Conservation (phyloP, 441 rosid species). For the Jatropha podagrica region DNA sequence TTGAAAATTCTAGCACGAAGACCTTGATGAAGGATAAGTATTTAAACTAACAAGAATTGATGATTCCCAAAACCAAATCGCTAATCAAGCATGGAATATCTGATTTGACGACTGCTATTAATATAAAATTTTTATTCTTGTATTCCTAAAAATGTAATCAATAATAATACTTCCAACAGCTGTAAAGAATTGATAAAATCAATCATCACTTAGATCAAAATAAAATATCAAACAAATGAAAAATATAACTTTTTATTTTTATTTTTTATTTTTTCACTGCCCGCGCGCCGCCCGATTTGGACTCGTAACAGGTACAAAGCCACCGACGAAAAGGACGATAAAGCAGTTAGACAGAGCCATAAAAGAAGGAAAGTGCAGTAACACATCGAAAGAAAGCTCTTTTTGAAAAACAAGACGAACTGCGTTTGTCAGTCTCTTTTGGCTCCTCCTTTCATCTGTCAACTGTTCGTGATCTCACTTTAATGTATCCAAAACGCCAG, state of each 20-base stretch:
- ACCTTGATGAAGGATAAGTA: no score
- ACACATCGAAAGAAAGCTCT: background rate
- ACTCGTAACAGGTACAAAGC: background rate
- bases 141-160: background rate
- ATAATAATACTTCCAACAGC: background rate
- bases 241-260: no score
- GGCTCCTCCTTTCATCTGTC: background rate
- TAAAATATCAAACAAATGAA: no score
- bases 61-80: background rate
- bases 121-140: background rate
- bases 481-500: background rate
- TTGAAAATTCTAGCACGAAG: no score
- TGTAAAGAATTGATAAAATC: no score
- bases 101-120: background rate
- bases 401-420: no score
- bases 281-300: slow-evolving; percentile 8
- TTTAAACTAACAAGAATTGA: no score
- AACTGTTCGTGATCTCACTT: background rate
- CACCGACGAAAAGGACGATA: background rate
- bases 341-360: background rate
- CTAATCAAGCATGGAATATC: background rate
- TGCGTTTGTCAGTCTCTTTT: background rate
- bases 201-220: no score
- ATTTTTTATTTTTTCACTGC: no score
- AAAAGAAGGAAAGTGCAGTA: background rate